Conservation (phyloP, 768 basidiomycete genomes). For the Mycena kentingensis region DNA sequence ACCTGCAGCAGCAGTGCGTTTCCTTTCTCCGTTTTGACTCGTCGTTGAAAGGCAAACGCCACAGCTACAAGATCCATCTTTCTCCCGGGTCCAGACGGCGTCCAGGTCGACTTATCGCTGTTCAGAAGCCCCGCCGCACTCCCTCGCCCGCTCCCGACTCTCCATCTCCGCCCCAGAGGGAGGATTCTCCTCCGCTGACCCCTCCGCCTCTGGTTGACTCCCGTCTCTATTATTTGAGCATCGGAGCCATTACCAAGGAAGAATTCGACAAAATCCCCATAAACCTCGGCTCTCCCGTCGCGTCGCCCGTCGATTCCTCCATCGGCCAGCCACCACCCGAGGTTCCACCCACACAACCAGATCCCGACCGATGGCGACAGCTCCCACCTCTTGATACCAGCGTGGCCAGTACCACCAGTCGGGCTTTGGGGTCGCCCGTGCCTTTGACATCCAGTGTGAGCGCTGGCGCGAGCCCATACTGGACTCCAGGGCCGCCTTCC, state of each 20-base stretch:
- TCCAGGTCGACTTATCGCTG: background rate
- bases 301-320: too few relatives aligned
- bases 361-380: background rate
- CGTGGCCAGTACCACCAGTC: background rate
- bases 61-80: background rate
- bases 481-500: background rate
- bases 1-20: background rate
- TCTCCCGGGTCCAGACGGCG: background rate
- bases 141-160: background rate
- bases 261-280: background rate
- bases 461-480: slow-evolving; percentile 1
- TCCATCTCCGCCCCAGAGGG: background rate
- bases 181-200: background rate
- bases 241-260: background rate
- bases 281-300: background rate
- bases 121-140: background rate
- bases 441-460: background rate
- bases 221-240: background rate
- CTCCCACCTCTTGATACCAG: background rate
- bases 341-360: background rate
- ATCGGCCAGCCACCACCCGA: background rate
- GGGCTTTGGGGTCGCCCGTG: background rate
- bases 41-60: background rate
- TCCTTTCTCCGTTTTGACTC: background rate
- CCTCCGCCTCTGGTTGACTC: background rate